Percentiles rank a stretch among this genome's conserved stretches.
These are phyloP conservation scores for Amaranthus tricolor DNA, from an alignment of 179 eudicot genomes.

Conservation along the genomic window DNA sequence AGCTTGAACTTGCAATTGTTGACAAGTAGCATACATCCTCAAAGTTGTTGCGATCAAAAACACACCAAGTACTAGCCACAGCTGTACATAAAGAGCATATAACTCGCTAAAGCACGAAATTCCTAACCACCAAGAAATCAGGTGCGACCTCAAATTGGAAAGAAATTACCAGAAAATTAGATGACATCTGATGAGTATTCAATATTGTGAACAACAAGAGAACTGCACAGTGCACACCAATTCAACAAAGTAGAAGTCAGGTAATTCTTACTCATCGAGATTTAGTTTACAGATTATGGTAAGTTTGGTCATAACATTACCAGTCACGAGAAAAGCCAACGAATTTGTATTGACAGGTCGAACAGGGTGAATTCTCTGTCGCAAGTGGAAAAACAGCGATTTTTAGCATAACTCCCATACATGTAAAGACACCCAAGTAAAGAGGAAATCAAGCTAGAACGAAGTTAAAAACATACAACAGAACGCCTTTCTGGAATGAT, in stretches of 20 bases:
- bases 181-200: constrained; percentile 71
- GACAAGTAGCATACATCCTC: constrained; percentile 77
- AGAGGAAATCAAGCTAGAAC: background rate
- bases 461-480: constrained; percentile 10
- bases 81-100: constrained; percentile 31
- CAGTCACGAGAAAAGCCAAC: constrained; percentile 27
- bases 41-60: constrained; percentile 69
- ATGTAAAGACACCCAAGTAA: constrained; percentile 3
- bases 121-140: background rate
- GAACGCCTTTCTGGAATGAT: constrained; percentile 23
- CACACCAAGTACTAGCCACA: constrained; percentile 73
- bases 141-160: background rate
- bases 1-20: constrained; percentile 76
- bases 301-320: constrained; percentile 12
- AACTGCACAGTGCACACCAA: constrained; percentile 51
- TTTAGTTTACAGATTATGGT: background rate
- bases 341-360: constrained; percentile 31
- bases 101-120: background rate
- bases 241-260: background rate
- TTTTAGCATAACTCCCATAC: background rate
- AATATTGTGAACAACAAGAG: constrained; percentile 70
- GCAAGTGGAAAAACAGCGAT: background rate
- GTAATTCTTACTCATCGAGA: background rate
- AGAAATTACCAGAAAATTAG: constrained; percentile 64
- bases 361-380: constrained; percentile 28